A percentile compares a stretch with the other conserved stretches of the same genome.
phyloP scores from a whole-genome alignment of 1,284 basidiomycete species.

The Boletus coffeatus region DNA sequence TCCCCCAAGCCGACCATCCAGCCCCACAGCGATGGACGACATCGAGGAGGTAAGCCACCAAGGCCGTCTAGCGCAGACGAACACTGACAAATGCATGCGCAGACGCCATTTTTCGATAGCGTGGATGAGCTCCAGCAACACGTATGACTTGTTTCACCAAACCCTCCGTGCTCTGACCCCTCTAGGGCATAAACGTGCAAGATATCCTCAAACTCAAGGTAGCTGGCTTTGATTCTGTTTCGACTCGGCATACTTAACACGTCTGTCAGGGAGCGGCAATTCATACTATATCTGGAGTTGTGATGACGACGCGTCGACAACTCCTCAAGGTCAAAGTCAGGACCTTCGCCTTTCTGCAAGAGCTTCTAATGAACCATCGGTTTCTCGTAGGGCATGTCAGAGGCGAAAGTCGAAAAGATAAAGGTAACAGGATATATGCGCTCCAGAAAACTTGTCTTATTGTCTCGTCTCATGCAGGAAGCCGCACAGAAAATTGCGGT shows the following conservation, averaged over 20 bases:
- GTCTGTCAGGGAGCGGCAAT: conserved; percentile 58
- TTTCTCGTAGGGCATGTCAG: conserved; percentile 66
- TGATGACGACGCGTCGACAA: conserved; percentile 82
- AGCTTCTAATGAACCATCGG: conserved; percentile 6
- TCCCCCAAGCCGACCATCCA: conserved; percentile 35
- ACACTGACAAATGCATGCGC: not conserved
- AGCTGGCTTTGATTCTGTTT: conserved; percentile 1
- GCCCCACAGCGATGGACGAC: conserved; percentile 37
- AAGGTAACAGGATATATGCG: conserved; percentile 51
- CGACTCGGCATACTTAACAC: conserved; percentile 1
- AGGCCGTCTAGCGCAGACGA: not conserved
- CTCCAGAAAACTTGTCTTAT: conserved; percentile 4
- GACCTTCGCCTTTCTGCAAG: conserved; percentile 11
- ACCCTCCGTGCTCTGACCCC: conserved; percentile 2
- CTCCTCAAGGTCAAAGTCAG: conserved; percentile 86
- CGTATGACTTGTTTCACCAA: conserved; percentile 38
- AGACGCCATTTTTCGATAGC: conserved; percentile 66
- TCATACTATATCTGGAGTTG: conserved; percentile 76
- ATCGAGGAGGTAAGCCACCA: conserved; percentile 35
- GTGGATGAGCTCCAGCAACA: conserved; percentile 89
- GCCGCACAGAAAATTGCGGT: conserved; percentile 82
- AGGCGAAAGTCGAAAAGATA: conserved; percentile 93
- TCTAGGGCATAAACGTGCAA: conserved; percentile 88
- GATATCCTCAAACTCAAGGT: conserved; percentile 93
- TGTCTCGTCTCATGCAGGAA: conserved; percentile 47